These are phyloP conservation scores for Nannizziopsis arthrosporioides DNA, from an alignment of 2,329 filamentous ascomycete genomes.

Conservation along the genomic window DNA sequence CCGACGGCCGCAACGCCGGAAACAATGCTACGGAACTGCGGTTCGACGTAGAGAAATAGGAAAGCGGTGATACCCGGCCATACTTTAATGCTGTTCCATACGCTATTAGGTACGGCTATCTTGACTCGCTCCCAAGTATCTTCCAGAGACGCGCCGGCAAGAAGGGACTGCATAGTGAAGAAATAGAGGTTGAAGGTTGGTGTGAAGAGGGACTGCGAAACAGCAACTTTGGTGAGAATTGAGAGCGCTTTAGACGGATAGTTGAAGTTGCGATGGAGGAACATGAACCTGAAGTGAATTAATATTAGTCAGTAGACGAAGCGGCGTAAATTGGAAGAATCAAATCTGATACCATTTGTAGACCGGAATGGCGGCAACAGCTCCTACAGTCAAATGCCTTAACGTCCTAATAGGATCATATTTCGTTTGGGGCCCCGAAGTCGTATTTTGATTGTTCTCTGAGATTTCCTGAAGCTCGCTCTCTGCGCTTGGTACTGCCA, in stretches of 20 bases:
- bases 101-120: conserved; percentile 63
- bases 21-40: conserved; percentile 71
- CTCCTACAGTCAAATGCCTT: conserved; percentile 63
- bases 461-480: conserved; percentile 19
- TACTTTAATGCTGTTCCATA: conserved; percentile 69
- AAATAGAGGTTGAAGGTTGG: conserved; percentile 76
- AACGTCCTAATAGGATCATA: conserved; percentile 60
- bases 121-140: conserved; percentile 60
- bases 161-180: conserved; percentile 64
- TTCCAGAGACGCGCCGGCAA: conserved; percentile 53
- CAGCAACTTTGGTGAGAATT: conserved; percentile 60
- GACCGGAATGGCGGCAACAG: conserved; percentile 59
- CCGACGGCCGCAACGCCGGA: conserved; percentile 68
- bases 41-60: conserved; percentile 69
- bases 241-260: conserved; percentile 61
- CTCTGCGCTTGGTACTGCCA: conserved; percentile 38
- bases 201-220: conserved; percentile 73
- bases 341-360: conserved; percentile 59
- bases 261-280: conserved; percentile 72
- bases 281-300: conserved; percentile 54
- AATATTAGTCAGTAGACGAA: conserved; percentile 2
- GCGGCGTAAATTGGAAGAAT: not conserved
- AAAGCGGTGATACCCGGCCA: conserved; percentile 84
- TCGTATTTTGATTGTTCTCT: conserved; percentile 31
- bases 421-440: conserved; percentile 18